Evolutionary conservation across 176 grass and related monocot species (phyloP).

Genomic region (Avena atlantica): DNA sequence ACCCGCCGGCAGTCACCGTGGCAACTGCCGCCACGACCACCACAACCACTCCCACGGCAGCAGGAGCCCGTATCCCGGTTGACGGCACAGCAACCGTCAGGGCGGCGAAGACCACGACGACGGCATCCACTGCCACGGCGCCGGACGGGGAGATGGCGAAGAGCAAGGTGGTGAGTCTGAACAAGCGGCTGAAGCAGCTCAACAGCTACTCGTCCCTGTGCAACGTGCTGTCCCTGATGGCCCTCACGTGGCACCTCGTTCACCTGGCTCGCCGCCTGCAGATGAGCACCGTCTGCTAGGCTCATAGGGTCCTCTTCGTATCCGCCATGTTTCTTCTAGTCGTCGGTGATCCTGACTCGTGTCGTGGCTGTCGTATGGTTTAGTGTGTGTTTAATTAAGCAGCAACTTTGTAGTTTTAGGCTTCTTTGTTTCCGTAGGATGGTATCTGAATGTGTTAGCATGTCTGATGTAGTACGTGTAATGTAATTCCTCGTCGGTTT

Average conservation of each 20-base stretch:
- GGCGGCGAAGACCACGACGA: background rate
- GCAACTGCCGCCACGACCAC: conserved; percentile 9
- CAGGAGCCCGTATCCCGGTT: background rate
- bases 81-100: background rate
- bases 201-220: conserved; percentile 80
- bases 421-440: background rate
- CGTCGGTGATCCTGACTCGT: background rate
- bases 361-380: background rate
- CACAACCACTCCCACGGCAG: conserved; percentile 27
- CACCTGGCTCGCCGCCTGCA: conserved; percentile 68
- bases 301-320: background rate
- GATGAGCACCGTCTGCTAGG: conserved; percentile 44
- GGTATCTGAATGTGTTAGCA: background rate
- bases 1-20: conserved; percentile 21
- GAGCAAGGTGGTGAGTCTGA: conserved; percentile 51
- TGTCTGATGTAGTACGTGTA: background rate
- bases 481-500: background rate
- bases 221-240: conserved; percentile 73
- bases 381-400: background rate
- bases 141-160: conserved; percentile 51
- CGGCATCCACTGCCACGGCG: background rate
- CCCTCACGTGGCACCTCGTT: conserved; percentile 83
- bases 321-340: background rate
- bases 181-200: conserved; percentile 60
- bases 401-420: background rate